These are phyloP conservation scores for Trametes maxima DNA, from an alignment of 768 basidiomycete genomes.

Conservation along the genomic window DNA sequence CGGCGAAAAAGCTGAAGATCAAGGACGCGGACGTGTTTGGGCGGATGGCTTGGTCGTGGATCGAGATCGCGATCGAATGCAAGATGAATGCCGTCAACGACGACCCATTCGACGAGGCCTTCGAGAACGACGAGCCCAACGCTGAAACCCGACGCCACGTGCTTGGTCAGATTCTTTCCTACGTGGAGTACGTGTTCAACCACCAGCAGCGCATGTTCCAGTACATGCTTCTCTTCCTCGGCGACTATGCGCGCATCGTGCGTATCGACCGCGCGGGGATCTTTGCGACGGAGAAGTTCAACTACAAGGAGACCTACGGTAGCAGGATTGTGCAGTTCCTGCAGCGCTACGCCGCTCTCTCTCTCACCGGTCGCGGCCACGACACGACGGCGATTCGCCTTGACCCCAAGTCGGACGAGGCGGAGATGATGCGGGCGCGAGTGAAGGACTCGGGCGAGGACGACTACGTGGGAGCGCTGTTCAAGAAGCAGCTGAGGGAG, in stretches of 20 bases:
- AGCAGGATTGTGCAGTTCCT: not conserved
- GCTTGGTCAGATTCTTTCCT: constrained; percentile 4
- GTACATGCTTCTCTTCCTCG: constrained; percentile 7
- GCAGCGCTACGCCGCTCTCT: not conserved
- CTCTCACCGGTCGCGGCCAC: not conserved
- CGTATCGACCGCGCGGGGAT: constrained; percentile 8
- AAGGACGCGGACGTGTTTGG: not conserved
- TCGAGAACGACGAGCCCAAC: not conserved
- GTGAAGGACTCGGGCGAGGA: not conserved
- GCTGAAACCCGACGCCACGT: not conserved
- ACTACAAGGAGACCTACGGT: not conserved
- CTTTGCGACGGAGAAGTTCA: constrained; percentile 1
- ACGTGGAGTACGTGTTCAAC: not conserved
- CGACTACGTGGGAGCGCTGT: not conserved
- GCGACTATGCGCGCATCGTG: not conserved
- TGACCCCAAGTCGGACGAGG: not conserved
- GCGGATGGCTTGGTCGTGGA: not conserved
- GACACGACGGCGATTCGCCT: not conserved
- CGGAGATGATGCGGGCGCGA: not conserved
- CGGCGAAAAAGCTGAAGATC: not conserved
- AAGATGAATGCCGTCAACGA: not conserved
- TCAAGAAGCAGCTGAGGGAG: not conserved
- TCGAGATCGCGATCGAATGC: constrained; percentile 1
- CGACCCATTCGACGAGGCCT: constrained; percentile 1
- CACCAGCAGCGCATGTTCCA: constrained; percentile 3